Conservation (phyloP, 1,284 basidiomycete species). For the Laetiporus sulphureus region DNA sequence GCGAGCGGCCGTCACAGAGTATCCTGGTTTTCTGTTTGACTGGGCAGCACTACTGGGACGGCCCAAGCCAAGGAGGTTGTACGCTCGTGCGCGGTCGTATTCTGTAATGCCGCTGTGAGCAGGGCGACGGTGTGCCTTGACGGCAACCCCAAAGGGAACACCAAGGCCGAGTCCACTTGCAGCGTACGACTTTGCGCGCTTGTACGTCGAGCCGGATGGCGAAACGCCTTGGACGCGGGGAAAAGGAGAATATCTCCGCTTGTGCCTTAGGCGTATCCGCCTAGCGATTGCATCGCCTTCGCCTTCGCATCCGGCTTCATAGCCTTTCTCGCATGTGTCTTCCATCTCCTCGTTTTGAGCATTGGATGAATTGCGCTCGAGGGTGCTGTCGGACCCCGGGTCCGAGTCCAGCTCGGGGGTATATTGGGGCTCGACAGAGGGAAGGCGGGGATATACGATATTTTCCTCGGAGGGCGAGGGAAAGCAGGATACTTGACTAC, state of each 20-base stretch:
- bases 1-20: too few species aligned
- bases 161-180: background rate
- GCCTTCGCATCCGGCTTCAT: constrained; percentile 2
- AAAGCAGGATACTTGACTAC: too few species aligned
- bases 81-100: background rate
- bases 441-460: constrained; percentile 1
- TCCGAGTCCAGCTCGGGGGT: constrained; percentile 1
- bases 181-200: background rate
- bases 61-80: background rate
- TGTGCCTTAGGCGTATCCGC: background rate
- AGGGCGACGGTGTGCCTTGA: background rate
- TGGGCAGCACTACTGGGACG: background rate
- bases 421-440: background rate
- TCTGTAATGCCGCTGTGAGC: background rate
- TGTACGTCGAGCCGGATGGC: background rate
- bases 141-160: background rate
- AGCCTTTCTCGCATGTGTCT: background rate
- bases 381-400: background rate
- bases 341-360: background rate
- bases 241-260: background rate
- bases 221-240: background rate
- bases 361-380: background rate
- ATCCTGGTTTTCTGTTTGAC: too few species aligned
- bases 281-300: background rate
- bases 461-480: constrained; percentile 2